These are phyloP conservation scores for Puccinia triticina DNA, from an alignment of 1,284 basidiomycete genomes.

Conservation along the genomic window DNA sequence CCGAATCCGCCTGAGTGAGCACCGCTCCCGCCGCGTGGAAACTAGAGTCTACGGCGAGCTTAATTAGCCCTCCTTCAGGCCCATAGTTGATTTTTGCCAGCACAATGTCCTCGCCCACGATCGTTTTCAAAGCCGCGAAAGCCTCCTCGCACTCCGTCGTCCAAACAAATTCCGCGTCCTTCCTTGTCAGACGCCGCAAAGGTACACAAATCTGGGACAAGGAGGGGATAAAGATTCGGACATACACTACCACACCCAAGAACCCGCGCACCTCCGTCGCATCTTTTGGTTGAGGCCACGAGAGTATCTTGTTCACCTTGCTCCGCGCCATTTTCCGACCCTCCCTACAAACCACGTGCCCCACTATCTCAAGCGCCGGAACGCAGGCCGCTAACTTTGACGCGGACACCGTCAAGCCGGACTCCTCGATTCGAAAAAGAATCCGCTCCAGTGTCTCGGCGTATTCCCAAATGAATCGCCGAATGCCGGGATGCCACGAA, in stretches of 20 bases:
- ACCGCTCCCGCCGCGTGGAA: not conserved
- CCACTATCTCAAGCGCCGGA: conserved; percentile 40
- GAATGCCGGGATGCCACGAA: not conserved
- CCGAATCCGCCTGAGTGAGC: not conserved
- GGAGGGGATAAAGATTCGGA: not conserved
- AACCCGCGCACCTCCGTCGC: not conserved
- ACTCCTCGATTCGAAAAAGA: conserved; percentile 37
- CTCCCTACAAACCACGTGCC: conserved; percentile 31
- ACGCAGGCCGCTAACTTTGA: conserved; percentile 14
- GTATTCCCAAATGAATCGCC: conserved; percentile 33
- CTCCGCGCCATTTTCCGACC: not conserved
- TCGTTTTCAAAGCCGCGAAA: not conserved
- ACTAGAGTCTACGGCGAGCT: conserved; percentile 7
- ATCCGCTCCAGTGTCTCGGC: conserved; percentile 11
- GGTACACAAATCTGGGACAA: not conserved
- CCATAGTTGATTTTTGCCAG: not conserved
- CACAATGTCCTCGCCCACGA: not conserved
- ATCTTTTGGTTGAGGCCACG: not conserved
- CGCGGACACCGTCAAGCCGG: conserved; percentile 22
- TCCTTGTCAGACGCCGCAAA: not conserved
- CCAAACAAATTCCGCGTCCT: not conserved
- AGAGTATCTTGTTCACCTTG: conserved; percentile 22
- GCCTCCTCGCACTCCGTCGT: not conserved
- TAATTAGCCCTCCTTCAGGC: not conserved
- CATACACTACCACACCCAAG: not conserved